Base-by-base conservation (phyloP, 441 rosid species). In the Metrosideros polymorpha region DNA sequence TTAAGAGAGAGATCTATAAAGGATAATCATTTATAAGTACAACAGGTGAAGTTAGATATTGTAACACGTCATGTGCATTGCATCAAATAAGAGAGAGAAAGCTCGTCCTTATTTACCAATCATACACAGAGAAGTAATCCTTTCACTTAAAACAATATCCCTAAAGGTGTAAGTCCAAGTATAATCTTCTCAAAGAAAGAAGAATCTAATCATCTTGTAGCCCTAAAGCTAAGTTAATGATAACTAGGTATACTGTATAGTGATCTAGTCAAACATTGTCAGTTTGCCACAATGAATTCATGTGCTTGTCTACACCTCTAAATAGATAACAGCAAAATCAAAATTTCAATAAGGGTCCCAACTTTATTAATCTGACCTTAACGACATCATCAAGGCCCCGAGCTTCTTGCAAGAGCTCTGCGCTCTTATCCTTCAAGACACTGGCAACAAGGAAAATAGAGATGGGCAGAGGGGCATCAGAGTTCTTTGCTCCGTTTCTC, bases 321-420 rank as follows among this genome's bases (percentile, higher is more conserved):
- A 51, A 24, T 53, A 51, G 47, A 54, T 19, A 35, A 39, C 47
- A 29, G 55, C 52, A 84, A 49, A 50, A 79, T 43, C 45, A 57
- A 59, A 82, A 9, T 45, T 35, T 14, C 66, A 85, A 84, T 61
- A 57, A 88, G 57, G n/a, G 87, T 82, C 56, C 87, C 76, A 84
- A 84, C 50, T 39, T 71, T 6, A 71, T 39, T 83, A 55, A 84
- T 84, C 91, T 89, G 84, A 95, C 99, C 98, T 95, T 95, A 87
- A 97, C 95, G 45, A 98, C 97, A 85, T 98, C 99, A 54, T 98
- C 99, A n/a, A 98, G 94, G 88, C 99, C 99, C 4, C 95, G 94
- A 87, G 99, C 99, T 92, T 97, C 98, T 32, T 90, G 90, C 90
- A 93, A 86, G 79, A 96, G 93, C 91, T 88, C 94, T 52, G 93